phyloP scores from a whole-genome alignment of 257 asterid genomes.

The Osmanthus fragrans region DNA sequence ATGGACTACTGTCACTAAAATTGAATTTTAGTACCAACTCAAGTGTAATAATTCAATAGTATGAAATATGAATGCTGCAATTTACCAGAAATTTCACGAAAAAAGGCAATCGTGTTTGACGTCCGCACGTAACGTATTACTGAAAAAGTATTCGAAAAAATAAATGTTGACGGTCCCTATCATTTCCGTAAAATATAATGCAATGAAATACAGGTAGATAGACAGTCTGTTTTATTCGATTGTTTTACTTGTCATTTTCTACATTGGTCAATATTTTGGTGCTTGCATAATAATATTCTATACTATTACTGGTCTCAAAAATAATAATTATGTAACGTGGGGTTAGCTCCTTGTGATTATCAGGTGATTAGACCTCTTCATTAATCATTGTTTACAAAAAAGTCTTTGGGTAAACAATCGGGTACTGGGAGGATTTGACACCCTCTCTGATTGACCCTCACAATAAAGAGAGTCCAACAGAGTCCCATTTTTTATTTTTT shows the following conservation, averaged over 20 bases:
- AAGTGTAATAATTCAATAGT: background rate
- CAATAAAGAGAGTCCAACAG: too few relatives aligned
- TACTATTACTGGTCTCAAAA: background rate
- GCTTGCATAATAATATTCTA: slow-evolving; percentile 11
- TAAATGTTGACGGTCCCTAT: background rate
- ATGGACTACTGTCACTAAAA: background rate
- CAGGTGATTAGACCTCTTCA: too few relatives aligned
- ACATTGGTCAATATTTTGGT: slow-evolving; percentile 32
- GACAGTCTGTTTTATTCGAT: too few relatives aligned
- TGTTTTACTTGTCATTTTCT: slow-evolving; percentile 25
- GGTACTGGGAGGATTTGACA: too few relatives aligned
- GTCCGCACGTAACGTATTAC: slow-evolving; percentile 1
- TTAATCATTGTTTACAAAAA: too few relatives aligned
- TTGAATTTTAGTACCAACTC: background rate
- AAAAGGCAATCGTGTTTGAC: background rate
- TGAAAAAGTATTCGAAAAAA: background rate
- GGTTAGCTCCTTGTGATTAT: too few relatives aligned
- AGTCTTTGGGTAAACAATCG: too few relatives aligned
- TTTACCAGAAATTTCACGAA: slow-evolving; percentile 8
- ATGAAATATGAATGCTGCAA: background rate
- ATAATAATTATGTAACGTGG: background rate
- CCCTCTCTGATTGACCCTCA: too few relatives aligned
- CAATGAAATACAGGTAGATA: background rate
- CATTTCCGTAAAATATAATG: background rate
- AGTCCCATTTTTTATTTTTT: too few relatives aligned